phyloP scores from a whole-genome alignment of 192 early-diverging fungal species.

The Fimicolochytrium jonesii region DNA sequence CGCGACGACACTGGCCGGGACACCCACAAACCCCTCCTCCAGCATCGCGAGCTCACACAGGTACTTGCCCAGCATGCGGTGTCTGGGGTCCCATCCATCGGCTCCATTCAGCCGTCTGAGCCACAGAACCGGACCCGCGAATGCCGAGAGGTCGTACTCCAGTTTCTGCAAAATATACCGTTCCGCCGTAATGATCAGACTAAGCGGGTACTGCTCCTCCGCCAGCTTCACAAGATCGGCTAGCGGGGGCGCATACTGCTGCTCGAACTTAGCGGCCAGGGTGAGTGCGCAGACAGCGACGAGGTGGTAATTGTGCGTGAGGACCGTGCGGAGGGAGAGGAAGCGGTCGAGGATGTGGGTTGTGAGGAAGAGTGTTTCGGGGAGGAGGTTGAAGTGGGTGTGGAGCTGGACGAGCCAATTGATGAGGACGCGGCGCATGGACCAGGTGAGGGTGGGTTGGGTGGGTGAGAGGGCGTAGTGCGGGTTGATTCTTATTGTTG shows the following conservation, averaged over 20 bases:
- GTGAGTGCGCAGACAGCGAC: conserved; percentile 75
- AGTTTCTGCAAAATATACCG: conserved; percentile 50
- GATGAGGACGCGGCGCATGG: conserved; percentile 76
- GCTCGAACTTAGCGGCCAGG: conserved; percentile 82
- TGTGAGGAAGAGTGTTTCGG: conserved; percentile 76
- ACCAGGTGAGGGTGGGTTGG: conserved; percentile 73
- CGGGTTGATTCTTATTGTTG: conserved; percentile 43
- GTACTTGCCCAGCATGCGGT: not conserved
- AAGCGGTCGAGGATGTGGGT: conserved; percentile 85
- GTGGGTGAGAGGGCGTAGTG: conserved; percentile 37
- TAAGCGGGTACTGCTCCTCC: conserved; percentile 36
- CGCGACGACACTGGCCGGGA: not conserved
- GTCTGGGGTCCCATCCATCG: conserved; percentile 47
- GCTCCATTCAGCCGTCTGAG: conserved; percentile 55
- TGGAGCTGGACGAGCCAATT: conserved; percentile 85
- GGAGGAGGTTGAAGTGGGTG: conserved; percentile 3
- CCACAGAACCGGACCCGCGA: conserved; percentile 55
- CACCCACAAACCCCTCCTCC: not conserved
- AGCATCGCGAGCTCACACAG: not conserved
- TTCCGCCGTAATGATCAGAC: conserved; percentile 52
- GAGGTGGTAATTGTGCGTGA: conserved; percentile 69
- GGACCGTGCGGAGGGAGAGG: conserved; percentile 65
- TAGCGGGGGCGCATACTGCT: conserved; percentile 66
- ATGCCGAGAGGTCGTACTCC: conserved; percentile 57
- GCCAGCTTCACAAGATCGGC: conserved; percentile 70